Evolutionary conservation across 1,284 basidiomycete species (phyloP), one percentile per base, ranked within the genome.

Genomic region (Papiliotrema laurentii): DNA sequence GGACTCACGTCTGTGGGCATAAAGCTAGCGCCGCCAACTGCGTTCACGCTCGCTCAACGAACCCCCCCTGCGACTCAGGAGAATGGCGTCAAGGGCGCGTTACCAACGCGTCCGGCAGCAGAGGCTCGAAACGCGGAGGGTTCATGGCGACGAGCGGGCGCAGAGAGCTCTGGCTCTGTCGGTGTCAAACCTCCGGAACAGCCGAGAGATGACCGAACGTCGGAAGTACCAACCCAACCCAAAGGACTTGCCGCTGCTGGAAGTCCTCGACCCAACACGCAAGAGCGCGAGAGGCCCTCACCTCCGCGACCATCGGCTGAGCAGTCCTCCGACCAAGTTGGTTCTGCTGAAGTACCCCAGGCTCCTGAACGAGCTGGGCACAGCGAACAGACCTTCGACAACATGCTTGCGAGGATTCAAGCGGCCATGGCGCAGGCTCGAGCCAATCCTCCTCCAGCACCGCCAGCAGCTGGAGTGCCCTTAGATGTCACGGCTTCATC

Each of bases 371-470:
- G n/a, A n/a, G n/a, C n/a, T n/a, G n/a, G n/a, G n/a, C n/a, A 61
- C 52, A 64, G 72, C 82, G 61, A 86, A 84, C 58, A 81, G 81
- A 36, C 77, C 83, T 75, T 93, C 59, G 85, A 91, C 62, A 85
- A 89, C 63, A 83, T 84, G 46, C 86, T 96, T 80, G 89, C 86
- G 5, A 81, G 89, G 26, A 89, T 96, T 62, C 90, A 87, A 65
- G 89, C 87, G 21, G 90, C 85, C 4, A 74, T 94, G 63, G 58
- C 46, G 14, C 80, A 83, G 64, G 80, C 79, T 33, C 86, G 87
- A 80, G 82, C 86, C 47, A 73, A 77, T 18, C 69, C 67, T 16
- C 75, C 56, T 18, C 10, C 44, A 13, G 26, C 21, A 27, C 31
- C 24, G 39, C 10, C 18, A 13, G 19, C 14, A 19, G 10, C 39